Evolutionary conservation across 2,329 filamentous ascomycete genomes (phyloP).

Genomic region (Zalaria obscura): DNA sequence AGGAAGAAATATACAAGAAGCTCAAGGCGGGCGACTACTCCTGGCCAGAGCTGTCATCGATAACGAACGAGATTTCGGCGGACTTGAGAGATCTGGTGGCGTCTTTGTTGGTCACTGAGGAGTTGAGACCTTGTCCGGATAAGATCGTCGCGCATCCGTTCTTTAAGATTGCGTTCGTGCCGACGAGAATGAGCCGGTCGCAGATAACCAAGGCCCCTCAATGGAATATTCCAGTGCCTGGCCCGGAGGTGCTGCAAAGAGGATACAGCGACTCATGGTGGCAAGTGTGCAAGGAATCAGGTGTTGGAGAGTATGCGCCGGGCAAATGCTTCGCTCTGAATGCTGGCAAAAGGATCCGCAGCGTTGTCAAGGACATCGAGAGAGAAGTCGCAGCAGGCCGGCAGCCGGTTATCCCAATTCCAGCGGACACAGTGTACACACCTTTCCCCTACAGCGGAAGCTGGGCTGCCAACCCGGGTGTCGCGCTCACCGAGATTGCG

Average conservation of each 20-base stretch:
- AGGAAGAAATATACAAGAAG: conserved; percentile 67
- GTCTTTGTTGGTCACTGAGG: conserved; percentile 60
- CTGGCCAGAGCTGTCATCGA: conserved; percentile 56
- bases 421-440: conserved; percentile 32
- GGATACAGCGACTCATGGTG: conserved; percentile 38
- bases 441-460: conserved; percentile 26
- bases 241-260: conserved; percentile 26
- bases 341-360: conserved; percentile 32
- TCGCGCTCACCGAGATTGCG: conserved; percentile 22
- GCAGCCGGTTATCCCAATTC: conserved; percentile 34
- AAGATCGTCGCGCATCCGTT: conserved; percentile 67
- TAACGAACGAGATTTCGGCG: conserved; percentile 55
- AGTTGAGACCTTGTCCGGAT: conserved; percentile 61
- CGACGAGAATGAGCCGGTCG: conserved; percentile 32
- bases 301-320: conserved; percentile 32
- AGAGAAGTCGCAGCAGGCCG: conserved; percentile 32
- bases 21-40: conserved; percentile 61
- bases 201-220: conserved; percentile 31
- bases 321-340: conserved; percentile 32
- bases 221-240: conserved; percentile 31
- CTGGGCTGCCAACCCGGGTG: conserved; percentile 19
- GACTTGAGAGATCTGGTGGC: conserved; percentile 70
- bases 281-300: conserved; percentile 33
- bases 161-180: conserved; percentile 65
- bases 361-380: conserved; percentile 35